phyloP scores from a whole-genome alignment of 2,329 filamentous ascomycete species.

The Fusarium hostae region DNA sequence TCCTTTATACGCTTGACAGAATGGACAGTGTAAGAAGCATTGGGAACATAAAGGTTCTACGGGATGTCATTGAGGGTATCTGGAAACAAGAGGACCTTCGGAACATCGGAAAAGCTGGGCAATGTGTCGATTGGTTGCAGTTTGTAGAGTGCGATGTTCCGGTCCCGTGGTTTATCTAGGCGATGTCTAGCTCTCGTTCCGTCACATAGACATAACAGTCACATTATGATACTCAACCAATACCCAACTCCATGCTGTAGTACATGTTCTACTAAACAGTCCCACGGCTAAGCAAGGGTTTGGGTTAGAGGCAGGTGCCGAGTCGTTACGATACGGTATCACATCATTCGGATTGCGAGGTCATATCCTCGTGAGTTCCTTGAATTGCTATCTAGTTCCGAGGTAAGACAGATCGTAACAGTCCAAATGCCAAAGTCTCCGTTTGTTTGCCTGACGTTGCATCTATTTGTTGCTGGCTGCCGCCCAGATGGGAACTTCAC shows the following conservation, averaged over 20 bases:
- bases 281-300: not conserved
- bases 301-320: not conserved
- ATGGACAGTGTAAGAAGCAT: not conserved
- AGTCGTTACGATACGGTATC: not conserved
- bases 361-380: not conserved
- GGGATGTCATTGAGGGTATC: not conserved
- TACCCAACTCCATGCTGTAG: no score
- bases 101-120: not conserved
- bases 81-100: not conserved
- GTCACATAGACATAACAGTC: not conserved
- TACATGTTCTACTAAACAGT: no score
- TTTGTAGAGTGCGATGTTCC: not conserved
- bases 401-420: not conserved
- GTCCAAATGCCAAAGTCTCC: not conserved
- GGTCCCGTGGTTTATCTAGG: not conserved
- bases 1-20: not conserved
- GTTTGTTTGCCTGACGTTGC: not conserved
- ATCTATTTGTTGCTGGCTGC: conserved; percentile 3
- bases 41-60: not conserved
- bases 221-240: no score
- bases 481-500: not conserved
- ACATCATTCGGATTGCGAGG: not conserved
- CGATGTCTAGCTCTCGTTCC: not conserved
- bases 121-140: not conserved
- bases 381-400: not conserved